A percentile compares a stretch with the other conserved stretches of the same genome.
Conservation (phyloP, 495 filamentous ascomycete genomes). For the Gamarada debralockiae region DNA sequence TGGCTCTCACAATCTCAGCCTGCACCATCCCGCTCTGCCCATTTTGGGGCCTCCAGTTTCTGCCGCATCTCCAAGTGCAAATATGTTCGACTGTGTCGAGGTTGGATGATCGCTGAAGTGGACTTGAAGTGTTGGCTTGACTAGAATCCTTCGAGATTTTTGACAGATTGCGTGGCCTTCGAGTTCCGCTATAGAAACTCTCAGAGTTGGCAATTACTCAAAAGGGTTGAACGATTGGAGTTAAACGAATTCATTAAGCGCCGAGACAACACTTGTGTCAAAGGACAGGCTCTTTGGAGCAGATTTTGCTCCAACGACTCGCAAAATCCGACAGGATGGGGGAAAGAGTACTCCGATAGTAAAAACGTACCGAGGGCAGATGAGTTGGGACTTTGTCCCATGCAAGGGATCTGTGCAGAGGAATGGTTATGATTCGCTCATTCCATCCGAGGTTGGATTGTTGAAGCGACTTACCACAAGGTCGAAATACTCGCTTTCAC, state of each 20-base stretch:
- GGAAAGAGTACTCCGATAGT: too few species aligned
- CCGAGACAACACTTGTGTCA: too few species aligned
- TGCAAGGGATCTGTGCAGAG: conserved; percentile 50
- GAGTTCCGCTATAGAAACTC: too few species aligned
- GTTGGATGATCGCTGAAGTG: conserved; percentile 28
- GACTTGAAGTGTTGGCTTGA: conserved; percentile 55
- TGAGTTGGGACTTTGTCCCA: conserved; percentile 56
- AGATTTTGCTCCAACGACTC: too few species aligned
- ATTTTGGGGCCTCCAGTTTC: conserved; percentile 52
- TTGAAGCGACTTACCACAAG: conserved; percentile 33
- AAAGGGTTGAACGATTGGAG: too few species aligned
- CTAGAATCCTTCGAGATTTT: conserved; percentile 5
- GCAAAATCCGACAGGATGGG: too few species aligned
- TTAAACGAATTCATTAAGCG: too few species aligned
- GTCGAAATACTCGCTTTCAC: conserved; percentile 31
- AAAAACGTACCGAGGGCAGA: conserved; percentile 29
- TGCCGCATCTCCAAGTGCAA: conserved; percentile 59
- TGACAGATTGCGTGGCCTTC: background rate
- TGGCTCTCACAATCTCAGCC: conserved; percentile 46
- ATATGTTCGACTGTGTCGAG: conserved; percentile 31
- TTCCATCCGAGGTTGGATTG: too few species aligned
- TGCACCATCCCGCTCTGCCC: conserved; percentile 49
- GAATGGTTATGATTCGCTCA: too few species aligned
- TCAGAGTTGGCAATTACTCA: too few species aligned
- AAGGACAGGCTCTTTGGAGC: too few species aligned